A percentile compares a stretch with the other conserved stretches of the same genome.
Conservation (phyloP, 2,329 filamentous ascomycete species). For the Davidsoniella neocaledoniae region DNA sequence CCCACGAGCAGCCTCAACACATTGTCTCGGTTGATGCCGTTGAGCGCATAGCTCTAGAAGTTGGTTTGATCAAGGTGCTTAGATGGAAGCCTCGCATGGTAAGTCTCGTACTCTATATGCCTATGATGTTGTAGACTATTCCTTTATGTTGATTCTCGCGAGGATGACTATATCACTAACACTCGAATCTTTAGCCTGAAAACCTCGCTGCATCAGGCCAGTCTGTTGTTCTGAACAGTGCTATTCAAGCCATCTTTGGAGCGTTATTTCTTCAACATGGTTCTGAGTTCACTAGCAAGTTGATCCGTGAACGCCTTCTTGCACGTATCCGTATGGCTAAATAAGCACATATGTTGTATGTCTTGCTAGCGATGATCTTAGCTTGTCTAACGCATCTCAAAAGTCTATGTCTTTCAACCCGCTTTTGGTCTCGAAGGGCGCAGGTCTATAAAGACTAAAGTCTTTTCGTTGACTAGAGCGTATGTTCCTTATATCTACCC, state of each 20-base stretch:
- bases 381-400: too few species aligned
- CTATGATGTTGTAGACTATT: background rate
- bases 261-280: slow-evolving; percentile 82
- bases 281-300: slow-evolving; percentile 54
- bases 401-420: too few species aligned
- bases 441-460: too few species aligned
- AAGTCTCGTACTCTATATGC: slow-evolving; percentile 19
- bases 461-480: too few species aligned
- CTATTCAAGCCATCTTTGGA: slow-evolving; percentile 72
- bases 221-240: slow-evolving; percentile 56
- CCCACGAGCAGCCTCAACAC: slow-evolving; percentile 38
- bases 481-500: too few species aligned
- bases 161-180: slow-evolving; percentile 7
- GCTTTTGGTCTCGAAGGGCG: too few species aligned
- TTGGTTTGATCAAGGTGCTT: slow-evolving; percentile 58
- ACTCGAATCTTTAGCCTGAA: slow-evolving; percentile 29
- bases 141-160: slow-evolving; percentile 3
- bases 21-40: slow-evolving; percentile 50
- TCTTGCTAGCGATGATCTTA: too few species aligned
- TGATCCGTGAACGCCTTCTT: slow-evolving; percentile 64
- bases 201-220: slow-evolving; percentile 58
- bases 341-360: background rate
- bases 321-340: slow-evolving; percentile 8
- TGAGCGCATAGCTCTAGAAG: slow-evolving; percentile 47
- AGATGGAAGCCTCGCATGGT: slow-evolving; percentile 82